phyloP scores from a whole-genome alignment of 768 basidiomycete genomes.

The Lanmaoa rubissima region DNA sequence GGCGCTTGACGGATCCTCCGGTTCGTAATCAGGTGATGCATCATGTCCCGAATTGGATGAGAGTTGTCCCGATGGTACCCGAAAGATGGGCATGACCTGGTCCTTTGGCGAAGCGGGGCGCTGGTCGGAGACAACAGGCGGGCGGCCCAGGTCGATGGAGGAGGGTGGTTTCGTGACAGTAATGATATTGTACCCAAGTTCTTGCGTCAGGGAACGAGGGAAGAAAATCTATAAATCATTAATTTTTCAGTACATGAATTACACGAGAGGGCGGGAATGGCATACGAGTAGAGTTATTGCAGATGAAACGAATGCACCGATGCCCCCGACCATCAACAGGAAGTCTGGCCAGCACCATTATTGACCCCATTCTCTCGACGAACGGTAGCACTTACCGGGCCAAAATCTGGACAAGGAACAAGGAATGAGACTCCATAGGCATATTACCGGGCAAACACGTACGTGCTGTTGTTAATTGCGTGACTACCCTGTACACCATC shows the following conservation, averaged over 20 bases:
- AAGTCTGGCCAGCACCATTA: slow-evolving; percentile 46
- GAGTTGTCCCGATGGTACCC: slow-evolving; percentile 11
- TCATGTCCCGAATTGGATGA: slow-evolving; percentile 29
- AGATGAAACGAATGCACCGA: slow-evolving; percentile 78
- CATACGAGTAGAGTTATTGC: slow-evolving; percentile 76
- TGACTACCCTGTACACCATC: slow-evolving; percentile 59
- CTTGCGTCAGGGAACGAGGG: slow-evolving; percentile 66
- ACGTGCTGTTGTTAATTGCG: slow-evolving; percentile 54
- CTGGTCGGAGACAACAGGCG: neutral
- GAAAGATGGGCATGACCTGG: slow-evolving; percentile 24
- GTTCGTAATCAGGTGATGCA: slow-evolving; percentile 41
- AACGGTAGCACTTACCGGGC: slow-evolving; percentile 43
- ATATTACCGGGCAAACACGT: slow-evolving; percentile 31
- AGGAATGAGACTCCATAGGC: neutral
- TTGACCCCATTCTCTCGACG: neutral
- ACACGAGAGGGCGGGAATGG: slow-evolving; percentile 1
- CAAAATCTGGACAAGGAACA: slow-evolving; percentile 46
- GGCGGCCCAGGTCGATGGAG: slow-evolving; percentile 22
- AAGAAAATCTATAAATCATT: slow-evolving; percentile 59
- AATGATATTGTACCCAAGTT: slow-evolving; percentile 55
- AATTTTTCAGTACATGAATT: neutral
- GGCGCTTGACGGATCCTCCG: slow-evolving; percentile 27
- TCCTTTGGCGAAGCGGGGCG: slow-evolving; percentile 25
- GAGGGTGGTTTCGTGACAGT: slow-evolving; percentile 31
- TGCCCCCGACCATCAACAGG: slow-evolving; percentile 64